phyloP scores from a whole-genome alignment of 805 yeast genomes.

The Teunomyces funiuensis region DNA sequence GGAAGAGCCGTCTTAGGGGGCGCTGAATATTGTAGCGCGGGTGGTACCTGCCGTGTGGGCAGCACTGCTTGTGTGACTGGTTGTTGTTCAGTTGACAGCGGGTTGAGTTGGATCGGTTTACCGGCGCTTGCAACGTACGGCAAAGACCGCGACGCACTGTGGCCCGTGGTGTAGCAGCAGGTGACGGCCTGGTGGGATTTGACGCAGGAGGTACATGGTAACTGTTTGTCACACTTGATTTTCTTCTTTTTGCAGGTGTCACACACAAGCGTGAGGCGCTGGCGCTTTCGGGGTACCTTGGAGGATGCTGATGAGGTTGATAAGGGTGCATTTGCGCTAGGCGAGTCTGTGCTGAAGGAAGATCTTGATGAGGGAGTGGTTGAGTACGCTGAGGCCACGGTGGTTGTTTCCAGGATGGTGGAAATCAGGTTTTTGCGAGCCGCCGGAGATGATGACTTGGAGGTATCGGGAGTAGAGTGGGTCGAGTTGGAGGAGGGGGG shows the following conservation, averaged over 20 bases:
- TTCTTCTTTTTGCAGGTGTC: conserved; percentile 22
- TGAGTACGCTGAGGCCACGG: neutral
- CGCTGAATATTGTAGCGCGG: neutral
- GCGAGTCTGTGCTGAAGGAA: neutral
- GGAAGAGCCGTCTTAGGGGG: neutral
- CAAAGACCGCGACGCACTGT: neutral
- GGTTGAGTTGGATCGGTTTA: neutral
- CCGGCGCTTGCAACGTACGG: conserved; percentile 8
- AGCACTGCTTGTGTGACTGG: neutral
- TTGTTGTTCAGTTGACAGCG: neutral
- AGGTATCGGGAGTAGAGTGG: neutral
- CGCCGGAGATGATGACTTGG: neutral
- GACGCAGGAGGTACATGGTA: conserved; percentile 18
- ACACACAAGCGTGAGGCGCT: conserved; percentile 18
- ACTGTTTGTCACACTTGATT: conserved; percentile 22
- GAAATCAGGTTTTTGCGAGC: neutral
- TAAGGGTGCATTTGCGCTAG: neutral
- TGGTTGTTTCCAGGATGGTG: neutral
- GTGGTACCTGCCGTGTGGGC: neutral
- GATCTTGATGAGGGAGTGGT: neutral
- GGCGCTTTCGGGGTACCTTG: conserved; percentile 9
- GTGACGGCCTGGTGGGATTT: conserved; percentile 9
- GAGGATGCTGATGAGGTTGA: too few species aligned
- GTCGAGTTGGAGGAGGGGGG: neutral
- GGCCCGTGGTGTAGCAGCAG: conserved; percentile 8